Base-by-base conservation (phyloP, 495 filamentous ascomycete genomes). In the Aspergillus homomorphus region DNA sequence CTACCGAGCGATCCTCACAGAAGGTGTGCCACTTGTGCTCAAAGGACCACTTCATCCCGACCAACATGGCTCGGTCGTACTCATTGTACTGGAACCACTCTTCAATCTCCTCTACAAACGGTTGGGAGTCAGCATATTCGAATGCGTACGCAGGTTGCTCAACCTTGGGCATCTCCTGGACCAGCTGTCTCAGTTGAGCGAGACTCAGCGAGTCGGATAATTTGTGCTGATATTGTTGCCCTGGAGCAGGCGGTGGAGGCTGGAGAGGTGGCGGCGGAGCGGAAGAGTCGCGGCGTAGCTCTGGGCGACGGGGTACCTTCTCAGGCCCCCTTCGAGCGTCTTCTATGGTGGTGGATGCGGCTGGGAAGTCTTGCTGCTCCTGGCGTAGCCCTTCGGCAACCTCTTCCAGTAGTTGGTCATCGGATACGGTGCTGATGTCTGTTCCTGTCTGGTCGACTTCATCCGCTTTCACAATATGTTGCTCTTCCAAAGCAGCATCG, bases 71-170 rank as follows among this genome's bases (percentile, higher is more conserved):
- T 46, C 89, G 82, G 57, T 91, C 89, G 70, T 89, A 91, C 58
- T 92, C 89, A 48, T 76, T 80, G 73, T 98, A 98, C 49, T 85
- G 81, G 71, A 98, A 98, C 93, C 92, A 98, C 73, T 98, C 94
- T 63, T 96, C 90, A 20, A 98, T 77, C 75, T 98, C 94, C 56
- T 94, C 91, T 8, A 86, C 81, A 59, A 95, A 87, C 1, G 85
- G 78, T 43, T 90, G 84, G 3, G 87, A 80, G 73, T 97, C 91
- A n/a, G 83, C 77, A 75, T 98, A 98, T 65, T 84, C 83, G 70
- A 94, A 98, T 51, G 92, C 91, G 76, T 98, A 98, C n/a, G 91
- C 90, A 48, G 86, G 84, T 56, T 89, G 83, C 69, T 96, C 89
- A 24, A 77, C 68, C 65, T 82, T 85, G 1, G 91, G 90, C 65